Evolutionary conservation across 164 flowering plant species (phyloP).

Genomic region (Akebia trifoliata): DNA sequence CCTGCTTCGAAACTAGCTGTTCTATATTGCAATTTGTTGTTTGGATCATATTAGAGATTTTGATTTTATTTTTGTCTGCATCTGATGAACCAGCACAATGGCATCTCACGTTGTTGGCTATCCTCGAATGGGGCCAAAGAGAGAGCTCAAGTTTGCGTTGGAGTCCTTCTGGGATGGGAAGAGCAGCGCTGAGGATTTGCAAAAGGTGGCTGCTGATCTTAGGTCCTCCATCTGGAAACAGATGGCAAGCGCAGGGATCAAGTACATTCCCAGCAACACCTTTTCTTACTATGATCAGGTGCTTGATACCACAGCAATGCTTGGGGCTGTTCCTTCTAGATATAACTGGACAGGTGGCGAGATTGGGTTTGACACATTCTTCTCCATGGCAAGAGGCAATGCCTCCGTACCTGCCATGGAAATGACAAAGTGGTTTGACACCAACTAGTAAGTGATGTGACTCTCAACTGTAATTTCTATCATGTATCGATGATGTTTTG

Average conservation of each 20-base stretch:
- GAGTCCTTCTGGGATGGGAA: slow-evolving; percentile 31
- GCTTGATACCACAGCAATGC: slow-evolving; percentile 30
- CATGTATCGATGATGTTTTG: not conserved
- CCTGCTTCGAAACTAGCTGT: not conserved
- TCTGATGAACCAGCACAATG: slow-evolving; percentile 14
- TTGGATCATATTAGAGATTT: too few relatives aligned
- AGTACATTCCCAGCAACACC: slow-evolving; percentile 28
- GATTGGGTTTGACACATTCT: slow-evolving; percentile 27
- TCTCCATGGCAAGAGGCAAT: slow-evolving; percentile 30
- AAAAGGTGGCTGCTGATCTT: slow-evolving; percentile 27
- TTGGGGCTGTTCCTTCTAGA: slow-evolving; percentile 26
- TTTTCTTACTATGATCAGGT: slow-evolving; percentile 26
- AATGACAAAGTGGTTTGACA: slow-evolving; percentile 30
- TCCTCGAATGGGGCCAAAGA: slow-evolving; percentile 22
- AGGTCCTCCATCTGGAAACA: slow-evolving; percentile 28
- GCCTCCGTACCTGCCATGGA: slow-evolving; percentile 30
- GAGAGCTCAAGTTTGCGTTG: slow-evolving; percentile 22
- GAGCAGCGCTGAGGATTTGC: slow-evolving; percentile 26
- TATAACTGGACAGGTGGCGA: slow-evolving; percentile 29
- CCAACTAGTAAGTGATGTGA: slow-evolving; percentile 29
- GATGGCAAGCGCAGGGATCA: slow-evolving; percentile 23
- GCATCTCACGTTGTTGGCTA: slow-evolving; percentile 22
- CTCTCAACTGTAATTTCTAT: not conserved
- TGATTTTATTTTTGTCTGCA: too few relatives aligned
- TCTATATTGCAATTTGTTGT: not conserved